Evolutionary conservation across 768 basidiomycete species (phyloP).

Genomic region (Auriculariales sp.): DNA sequence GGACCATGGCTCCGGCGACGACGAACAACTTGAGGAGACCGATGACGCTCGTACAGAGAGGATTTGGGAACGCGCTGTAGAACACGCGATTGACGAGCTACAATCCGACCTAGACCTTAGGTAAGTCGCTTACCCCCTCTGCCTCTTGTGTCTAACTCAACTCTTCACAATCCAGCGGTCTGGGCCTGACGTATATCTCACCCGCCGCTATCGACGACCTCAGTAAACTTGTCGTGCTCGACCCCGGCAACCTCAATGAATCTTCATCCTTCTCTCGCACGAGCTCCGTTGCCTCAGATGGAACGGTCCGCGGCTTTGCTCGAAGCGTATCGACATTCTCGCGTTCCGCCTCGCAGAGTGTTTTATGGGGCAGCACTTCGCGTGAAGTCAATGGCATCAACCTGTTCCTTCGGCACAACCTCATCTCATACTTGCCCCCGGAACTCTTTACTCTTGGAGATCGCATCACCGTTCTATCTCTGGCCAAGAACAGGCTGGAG

Average conservation of each 20-base stretch:
- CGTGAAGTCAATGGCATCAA: not conserved
- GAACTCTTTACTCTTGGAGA: not conserved
- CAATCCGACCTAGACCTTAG: not conserved
- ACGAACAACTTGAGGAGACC: not conserved
- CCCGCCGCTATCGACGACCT: not conserved
- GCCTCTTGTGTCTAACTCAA: not conserved
- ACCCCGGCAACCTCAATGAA: not conserved
- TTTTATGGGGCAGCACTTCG: not conserved
- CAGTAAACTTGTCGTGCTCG: not conserved
- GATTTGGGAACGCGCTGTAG: not conserved
- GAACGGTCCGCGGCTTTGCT: no score
- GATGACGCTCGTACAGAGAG: not conserved
- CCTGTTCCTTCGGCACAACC: not conserved
- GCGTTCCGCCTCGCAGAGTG: not conserved
- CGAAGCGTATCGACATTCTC: no score
- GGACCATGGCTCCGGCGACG: not conserved
- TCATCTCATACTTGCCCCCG: not conserved
- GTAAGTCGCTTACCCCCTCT: not conserved
- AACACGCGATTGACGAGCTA: not conserved
- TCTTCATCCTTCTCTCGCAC: not conserved
- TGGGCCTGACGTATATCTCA: not conserved
- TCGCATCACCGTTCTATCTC: not conserved
- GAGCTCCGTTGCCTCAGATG: not conserved
- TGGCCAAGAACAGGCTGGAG: not conserved
- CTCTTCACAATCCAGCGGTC: not conserved